phyloP scores from a whole-genome alignment of 805 yeast genomes.

The Dipodascus albidus region DNA sequence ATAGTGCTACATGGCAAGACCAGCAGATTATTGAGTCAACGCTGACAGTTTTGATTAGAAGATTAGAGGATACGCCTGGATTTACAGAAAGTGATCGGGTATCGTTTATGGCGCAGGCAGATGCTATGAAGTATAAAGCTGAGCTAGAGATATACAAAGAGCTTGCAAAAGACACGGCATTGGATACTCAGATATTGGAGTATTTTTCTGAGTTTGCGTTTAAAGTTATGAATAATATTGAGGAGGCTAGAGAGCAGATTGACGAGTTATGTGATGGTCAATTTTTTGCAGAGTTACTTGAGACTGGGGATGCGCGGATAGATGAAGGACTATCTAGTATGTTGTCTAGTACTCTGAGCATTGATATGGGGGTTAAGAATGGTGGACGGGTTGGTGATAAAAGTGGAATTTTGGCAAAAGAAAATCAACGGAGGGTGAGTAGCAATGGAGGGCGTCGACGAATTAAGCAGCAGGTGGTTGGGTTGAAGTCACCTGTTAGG shows the following conservation, averaged over 20 bases:
- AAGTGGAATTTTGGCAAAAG: too few species aligned
- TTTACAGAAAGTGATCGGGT: neutral
- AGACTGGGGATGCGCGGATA: neutral
- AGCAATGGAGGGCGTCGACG: constrained; percentile 5
- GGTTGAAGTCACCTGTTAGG: constrained; percentile 2
- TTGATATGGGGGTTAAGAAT: neutral
- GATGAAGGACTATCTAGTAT: neutral
- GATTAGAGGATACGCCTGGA: neutral
- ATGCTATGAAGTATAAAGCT: neutral
- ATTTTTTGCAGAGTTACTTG: neutral
- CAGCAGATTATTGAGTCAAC: neutral
- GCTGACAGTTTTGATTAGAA: neutral
- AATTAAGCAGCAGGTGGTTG: neutral
- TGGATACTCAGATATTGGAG: neutral
- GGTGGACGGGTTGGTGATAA: neutral
- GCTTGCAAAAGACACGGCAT: neutral
- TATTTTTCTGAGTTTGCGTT: neutral
- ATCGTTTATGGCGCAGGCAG: neutral
- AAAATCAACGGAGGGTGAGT: too few species aligned
- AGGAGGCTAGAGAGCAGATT: constrained; percentile 4
- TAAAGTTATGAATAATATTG: neutral
- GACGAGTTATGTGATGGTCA: neutral
- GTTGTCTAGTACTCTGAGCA: neutral
- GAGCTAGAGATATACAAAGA: neutral
- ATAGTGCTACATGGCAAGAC: neutral